A percentile compares a stretch with the other conserved stretches of the same genome.
These are phyloP conservation scores for Fusarium sp. DNA, from an alignment of 2,329 filamentous ascomycete species.

Conservation along the genomic window DNA sequence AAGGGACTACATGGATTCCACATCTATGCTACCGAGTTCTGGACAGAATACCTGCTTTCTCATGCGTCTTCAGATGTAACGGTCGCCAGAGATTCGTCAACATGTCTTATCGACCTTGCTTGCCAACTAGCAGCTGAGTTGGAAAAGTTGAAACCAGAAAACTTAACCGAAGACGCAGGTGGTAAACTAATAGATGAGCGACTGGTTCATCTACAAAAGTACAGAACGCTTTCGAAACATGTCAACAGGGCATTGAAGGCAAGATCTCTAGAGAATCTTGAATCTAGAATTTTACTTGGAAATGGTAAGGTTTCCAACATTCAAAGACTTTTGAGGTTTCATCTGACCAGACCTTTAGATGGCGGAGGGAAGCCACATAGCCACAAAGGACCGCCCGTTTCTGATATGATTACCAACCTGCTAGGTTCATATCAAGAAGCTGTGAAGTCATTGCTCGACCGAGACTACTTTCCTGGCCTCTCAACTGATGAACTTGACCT, in stretches of 20 bases:
- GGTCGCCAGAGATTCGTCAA: neutral
- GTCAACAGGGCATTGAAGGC: neutral
- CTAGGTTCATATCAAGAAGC: constrained; percentile 8
- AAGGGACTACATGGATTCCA: constrained; percentile 23
- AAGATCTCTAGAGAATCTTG: neutral
- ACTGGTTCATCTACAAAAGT: neutral
- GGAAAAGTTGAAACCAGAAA: neutral
- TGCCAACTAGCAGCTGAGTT: neutral
- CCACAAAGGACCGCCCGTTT: accelerated
- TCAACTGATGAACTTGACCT: neutral
- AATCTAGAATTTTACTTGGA: neutral
- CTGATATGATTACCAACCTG: neutral
- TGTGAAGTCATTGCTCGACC: neutral
- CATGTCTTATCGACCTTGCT: neutral
- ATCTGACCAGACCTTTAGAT: neutral
- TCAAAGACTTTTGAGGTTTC: accelerated
- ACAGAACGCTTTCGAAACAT: neutral
- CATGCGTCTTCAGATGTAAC: neutral
- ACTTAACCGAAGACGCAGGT: accelerated
- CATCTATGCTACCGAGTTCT: constrained; percentile 27
- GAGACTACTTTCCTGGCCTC: neutral
- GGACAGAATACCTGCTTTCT: constrained; percentile 21
- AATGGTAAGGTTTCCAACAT: neutral
- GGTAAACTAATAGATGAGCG: neutral
- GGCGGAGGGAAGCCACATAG: accelerated